Evolutionary conservation across 2,329 filamentous ascomycete species (phyloP).

Genomic region (Fusarium sororula): DNA sequence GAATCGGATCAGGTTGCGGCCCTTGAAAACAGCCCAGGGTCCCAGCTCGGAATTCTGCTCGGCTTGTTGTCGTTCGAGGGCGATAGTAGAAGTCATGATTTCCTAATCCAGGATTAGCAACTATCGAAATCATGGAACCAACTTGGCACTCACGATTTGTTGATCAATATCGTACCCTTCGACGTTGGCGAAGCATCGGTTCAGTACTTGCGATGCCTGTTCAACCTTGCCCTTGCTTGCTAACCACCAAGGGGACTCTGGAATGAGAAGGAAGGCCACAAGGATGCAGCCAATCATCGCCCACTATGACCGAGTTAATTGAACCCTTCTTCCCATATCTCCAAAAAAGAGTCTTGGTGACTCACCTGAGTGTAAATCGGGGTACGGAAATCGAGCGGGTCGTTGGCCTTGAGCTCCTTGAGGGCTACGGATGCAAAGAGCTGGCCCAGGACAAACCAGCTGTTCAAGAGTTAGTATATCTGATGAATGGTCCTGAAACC

Average conservation of each 20-base stretch:
- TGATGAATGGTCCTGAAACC: accelerated
- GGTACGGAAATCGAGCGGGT: background rate
- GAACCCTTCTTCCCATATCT: too few relatives aligned
- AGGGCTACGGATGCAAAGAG: background rate
- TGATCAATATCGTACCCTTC: background rate
- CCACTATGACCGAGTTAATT: background rate
- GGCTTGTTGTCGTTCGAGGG: background rate
- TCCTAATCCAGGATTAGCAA: accelerated
- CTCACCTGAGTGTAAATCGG: background rate
- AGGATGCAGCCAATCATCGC: background rate
- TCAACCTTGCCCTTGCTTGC: background rate
- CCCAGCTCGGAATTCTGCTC: background rate
- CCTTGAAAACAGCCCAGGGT: background rate
- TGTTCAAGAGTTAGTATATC: background rate
- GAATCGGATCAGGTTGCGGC: background rate
- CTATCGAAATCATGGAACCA: accelerated
- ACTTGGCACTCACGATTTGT: background rate
- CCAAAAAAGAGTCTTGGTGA: too few relatives aligned
- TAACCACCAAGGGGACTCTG: background rate
- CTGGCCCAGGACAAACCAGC: background rate
- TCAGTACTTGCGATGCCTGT: background rate
- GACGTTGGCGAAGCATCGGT: background rate
- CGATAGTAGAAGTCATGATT: background rate
- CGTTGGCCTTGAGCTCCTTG: background rate
- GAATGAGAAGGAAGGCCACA: background rate